Evolutionary conservation across 768 basidiomycete genomes (phyloP).

Genomic region (Mycena epipterygia): DNA sequence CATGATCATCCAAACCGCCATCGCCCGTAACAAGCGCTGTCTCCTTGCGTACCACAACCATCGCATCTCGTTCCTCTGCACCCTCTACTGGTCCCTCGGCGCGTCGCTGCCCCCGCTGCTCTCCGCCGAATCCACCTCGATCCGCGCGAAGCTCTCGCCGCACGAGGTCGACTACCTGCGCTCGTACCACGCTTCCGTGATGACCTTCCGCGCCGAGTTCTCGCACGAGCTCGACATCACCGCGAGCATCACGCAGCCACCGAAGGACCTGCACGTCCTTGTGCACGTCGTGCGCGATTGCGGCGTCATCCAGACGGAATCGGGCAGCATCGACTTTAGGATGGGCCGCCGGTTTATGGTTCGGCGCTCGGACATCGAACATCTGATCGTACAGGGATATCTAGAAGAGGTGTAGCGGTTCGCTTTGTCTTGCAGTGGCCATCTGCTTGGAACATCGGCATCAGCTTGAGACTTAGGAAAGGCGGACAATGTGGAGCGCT

Average conservation of each 20-base stretch:
- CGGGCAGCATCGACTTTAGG: conserved; percentile 91
- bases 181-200: conserved; percentile 83
- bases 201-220: conserved; percentile 89
- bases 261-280: conserved; percentile 90
- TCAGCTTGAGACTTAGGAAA: too few species aligned
- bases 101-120: conserved; percentile 91
- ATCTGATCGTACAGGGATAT: conserved; percentile 94
- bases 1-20: conserved; percentile 90
- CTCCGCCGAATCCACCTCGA: conserved; percentile 58
- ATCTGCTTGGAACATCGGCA: too few species aligned
- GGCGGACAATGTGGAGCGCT: too few species aligned
- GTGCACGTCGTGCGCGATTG: conserved; percentile 92
- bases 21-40: conserved; percentile 95
- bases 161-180: conserved; percentile 89
- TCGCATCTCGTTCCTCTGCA: conserved; percentile 84
- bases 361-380: conserved; percentile 90
- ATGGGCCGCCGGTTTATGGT: conserved; percentile 94
- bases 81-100: conserved; percentile 91
- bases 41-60: conserved; percentile 94
- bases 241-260: conserved; percentile 84
- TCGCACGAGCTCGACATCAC: conserved; percentile 91
- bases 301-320: conserved; percentile 92
- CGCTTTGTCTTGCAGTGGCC: too few species aligned
- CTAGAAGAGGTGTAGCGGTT: conserved; percentile 81
- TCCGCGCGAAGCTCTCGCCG: conserved; percentile 81